Evolutionary conservation across 2,329 filamentous ascomycete genomes (phyloP), one percentile per base, ranked within the genome.

Genomic region (Clarireedia monteithiana): DNA sequence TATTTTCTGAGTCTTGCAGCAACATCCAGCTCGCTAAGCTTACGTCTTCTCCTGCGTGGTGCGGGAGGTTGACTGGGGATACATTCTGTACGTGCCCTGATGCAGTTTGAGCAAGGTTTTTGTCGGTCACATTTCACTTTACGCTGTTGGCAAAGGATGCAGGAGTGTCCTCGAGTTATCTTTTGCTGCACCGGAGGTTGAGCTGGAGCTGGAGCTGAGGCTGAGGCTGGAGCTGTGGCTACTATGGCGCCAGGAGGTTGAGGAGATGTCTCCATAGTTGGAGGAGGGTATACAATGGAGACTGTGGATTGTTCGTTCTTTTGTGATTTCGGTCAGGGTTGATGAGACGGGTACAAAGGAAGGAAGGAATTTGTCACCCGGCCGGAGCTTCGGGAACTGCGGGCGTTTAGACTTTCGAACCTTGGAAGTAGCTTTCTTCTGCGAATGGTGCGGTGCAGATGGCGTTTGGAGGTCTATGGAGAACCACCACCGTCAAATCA

Each of bases 221-320:
- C 27, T 10, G 27, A 30, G 9, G 23, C 20, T 20, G 20, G 2
- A 20, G 51, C 15, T 5, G 50, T 24, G 30, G 48, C n/a, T 36
- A 40, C 36, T 12, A 24, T 5, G 20, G 9, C 30, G 4, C 20
- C 20, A 26, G 6, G 14, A 53, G 50, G 53, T 15, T 39, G 48
- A 20, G 30, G 23, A 49, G 60, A 36, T n/a, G 58, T 42, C 34
- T 51, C 50, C 45, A 57, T 55, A 26, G 53, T 50, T 23, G 50
- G 17, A 47, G 42, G 77, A n/a, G 74, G 26, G 78, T 71, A 34
- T 39, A 9, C 6, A 48, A 38, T 26, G 17, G 76, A 74, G 60
- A 38, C 2, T 6, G 20, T n/a, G 30, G 26, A 14, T 14, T 48
- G 42, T 47, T 14, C 27, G 27, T 40, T 40, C 15, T 14, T 40